Evolutionary conservation across 257 asterid species (phyloP), one percentile per base, ranked within the genome.

Genomic region (Nicotiana benthamiana): DNA sequence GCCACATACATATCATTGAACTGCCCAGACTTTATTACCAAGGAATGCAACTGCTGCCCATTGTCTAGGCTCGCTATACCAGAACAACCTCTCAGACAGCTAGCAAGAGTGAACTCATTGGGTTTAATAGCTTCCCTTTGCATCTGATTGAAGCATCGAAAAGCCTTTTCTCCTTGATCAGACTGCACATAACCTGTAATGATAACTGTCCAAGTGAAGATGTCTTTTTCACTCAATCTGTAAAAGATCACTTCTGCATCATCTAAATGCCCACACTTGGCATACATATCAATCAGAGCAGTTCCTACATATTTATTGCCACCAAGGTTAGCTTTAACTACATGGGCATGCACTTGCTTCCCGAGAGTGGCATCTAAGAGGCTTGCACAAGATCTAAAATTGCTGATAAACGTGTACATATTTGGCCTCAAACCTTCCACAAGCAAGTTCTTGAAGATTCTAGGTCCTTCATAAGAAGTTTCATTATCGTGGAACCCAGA

Each of bases 261-360:
- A 57, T 90, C 90, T 88, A 87, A 84, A 86, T 78, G 62, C 64
- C 92, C 86, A 43, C 91, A 87, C 86, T 92, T 93, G 59, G 92
- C 89, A 83, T 93, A 93, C 93, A 93, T 89, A 87, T 92, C 98
- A 77, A 93, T 80, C 77, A 94, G 85, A 72, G 91, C 91, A 60
- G 93, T 90, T 82, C 93, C 97, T 22, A 94, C 83, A 82, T 89
- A 84, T 61, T 56, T 83, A 86, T 90, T 82, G 66, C 22, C 26
- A 11, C 68, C 84, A 63, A 88, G 83, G 80, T 82, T 75, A 22
- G 82, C 87, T 77, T 92, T 94, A 16, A 94, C 75, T 62, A 91
- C 46, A 82, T 75, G 92, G 4, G 92, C 79, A 85, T 94, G 98
- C 59, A 94, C 93, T 86, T 94, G 98, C 81, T 89, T 90, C 85